Evolutionary conservation across 352 stramenopile genomes (phyloP).

Genomic region (Globisporangium carolinianum): DNA sequence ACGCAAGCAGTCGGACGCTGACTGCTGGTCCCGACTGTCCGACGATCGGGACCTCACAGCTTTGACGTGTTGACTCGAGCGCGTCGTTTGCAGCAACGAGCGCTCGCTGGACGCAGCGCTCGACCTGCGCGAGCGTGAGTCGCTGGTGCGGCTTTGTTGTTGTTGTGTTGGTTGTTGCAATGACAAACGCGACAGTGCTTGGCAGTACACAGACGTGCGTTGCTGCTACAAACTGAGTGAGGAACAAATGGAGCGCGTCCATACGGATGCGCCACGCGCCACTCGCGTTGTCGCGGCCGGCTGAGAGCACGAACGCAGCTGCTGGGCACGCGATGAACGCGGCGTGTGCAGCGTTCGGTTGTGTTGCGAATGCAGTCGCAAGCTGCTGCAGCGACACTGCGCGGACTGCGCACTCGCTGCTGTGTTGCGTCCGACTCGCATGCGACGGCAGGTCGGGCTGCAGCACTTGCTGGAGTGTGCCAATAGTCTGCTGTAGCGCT

Average conservation of each 20-base stretch:
- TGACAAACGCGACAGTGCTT: conserved; percentile 22
- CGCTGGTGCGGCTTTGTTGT: conserved; percentile 4
- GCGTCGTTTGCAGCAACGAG: conserved; percentile 21
- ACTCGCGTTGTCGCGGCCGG: not conserved
- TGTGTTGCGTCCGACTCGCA: not conserved
- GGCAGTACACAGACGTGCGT: conserved; percentile 21
- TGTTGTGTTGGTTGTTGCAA: conserved; percentile 14
- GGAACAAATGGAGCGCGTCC: conserved; percentile 14
- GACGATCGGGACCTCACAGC: too few relatives aligned
- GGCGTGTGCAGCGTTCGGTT: conserved; percentile 1
- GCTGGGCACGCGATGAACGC: conserved; percentile 19
- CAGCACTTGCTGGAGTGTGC: conserved; percentile 11
- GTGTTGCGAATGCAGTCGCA: conserved; percentile 12
- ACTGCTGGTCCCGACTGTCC: too few relatives aligned
- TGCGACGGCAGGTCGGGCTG: not conserved
- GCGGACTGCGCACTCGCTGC: not conserved
- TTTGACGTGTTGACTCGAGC: not conserved
- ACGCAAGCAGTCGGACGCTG: conserved; percentile 1
- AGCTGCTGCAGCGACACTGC: conserved; percentile 18
- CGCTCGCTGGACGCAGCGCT: conserved; percentile 21
- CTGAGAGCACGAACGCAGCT: conserved; percentile 2
- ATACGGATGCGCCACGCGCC: conserved; percentile 22
- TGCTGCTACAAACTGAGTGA: conserved; percentile 14
- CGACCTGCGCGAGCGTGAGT: conserved; percentile 20
- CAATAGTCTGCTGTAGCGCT: not conserved